Evolutionary conservation across 1,284 basidiomycete species (phyloP).

Genomic region (Pulchroboletus neoregius): DNA sequence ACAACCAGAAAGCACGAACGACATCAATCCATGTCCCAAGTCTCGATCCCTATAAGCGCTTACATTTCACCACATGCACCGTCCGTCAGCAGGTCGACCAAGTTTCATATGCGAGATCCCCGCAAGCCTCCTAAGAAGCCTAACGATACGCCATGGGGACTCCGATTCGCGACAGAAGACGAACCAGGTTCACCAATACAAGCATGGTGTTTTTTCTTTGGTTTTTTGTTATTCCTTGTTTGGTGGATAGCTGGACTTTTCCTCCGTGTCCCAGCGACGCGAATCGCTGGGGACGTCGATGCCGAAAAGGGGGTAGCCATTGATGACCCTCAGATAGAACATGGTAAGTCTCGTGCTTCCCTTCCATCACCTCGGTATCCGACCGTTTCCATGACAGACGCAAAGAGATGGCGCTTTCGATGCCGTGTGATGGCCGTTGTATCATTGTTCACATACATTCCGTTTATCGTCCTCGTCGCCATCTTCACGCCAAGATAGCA

Average conservation of each 20-base stretch:
- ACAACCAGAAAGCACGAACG: slow-evolving; percentile 35
- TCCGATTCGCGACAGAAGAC: slow-evolving; percentile 47
- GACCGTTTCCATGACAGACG: slow-evolving; percentile 44
- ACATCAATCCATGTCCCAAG: slow-evolving; percentile 51
- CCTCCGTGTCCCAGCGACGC: slow-evolving; percentile 54
- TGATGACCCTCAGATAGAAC: slow-evolving; percentile 74
- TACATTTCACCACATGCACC: slow-evolving; percentile 73
- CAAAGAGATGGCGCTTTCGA: slow-evolving; percentile 63
- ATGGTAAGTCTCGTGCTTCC: slow-evolving; percentile 45
- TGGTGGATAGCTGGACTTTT: slow-evolving; percentile 71
- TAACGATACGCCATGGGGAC: slow-evolving; percentile 56
- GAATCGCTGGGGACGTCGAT: slow-evolving; percentile 54
- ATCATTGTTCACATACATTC: slow-evolving; percentile 70
- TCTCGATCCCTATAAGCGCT: slow-evolving; percentile 74
- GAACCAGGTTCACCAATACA: slow-evolving; percentile 63
- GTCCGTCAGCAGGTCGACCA: slow-evolving; percentile 50
- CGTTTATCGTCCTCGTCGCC: slow-evolving; percentile 68
- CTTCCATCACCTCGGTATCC: slow-evolving; percentile 5
- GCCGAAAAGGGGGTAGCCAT: slow-evolving; percentile 67
- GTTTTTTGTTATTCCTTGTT: slow-evolving; percentile 68
- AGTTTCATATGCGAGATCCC: slow-evolving; percentile 77
- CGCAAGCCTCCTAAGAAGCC: slow-evolving; percentile 53
- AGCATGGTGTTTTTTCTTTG: slow-evolving; percentile 73
- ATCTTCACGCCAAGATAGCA: slow-evolving; percentile 49
- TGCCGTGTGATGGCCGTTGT: slow-evolving; percentile 67